Evolutionary conservation across 1,284 basidiomycete species (phyloP).

Genomic region (Ganoderma meredithae): DNA sequence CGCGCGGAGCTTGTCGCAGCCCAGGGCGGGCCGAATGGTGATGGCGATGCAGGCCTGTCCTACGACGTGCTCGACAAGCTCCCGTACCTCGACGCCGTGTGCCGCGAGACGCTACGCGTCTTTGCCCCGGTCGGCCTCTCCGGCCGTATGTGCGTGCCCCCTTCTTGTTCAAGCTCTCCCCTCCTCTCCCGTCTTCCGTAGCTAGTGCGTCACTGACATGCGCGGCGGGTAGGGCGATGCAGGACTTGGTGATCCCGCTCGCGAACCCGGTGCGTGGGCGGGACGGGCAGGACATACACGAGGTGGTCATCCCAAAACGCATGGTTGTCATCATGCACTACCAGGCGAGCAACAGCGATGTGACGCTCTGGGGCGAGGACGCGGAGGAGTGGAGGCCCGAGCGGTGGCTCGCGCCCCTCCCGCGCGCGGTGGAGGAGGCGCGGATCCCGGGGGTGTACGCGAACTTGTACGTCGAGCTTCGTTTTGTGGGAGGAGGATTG

Average conservation of each 20-base stretch:
- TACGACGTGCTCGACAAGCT: constrained; percentile 36
- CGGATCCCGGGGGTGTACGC: constrained; percentile 13
- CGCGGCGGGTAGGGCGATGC: not conserved
- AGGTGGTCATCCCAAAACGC: constrained; percentile 3
- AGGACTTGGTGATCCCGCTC: constrained; percentile 11
- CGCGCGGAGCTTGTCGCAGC: constrained; percentile 5
- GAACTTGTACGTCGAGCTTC: not conserved
- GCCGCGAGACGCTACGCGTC: constrained; percentile 43
- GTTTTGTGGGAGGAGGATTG: not conserved
- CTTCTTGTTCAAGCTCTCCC: too few species aligned
- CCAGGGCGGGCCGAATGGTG: constrained; percentile 35
- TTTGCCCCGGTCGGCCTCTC: constrained; percentile 46
- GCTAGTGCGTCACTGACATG: not conserved
- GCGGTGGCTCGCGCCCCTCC: constrained; percentile 15
- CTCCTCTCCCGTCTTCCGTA: not conserved
- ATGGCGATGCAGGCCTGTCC: constrained; percentile 2
- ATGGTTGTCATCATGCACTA: constrained; percentile 3
- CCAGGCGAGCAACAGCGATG: constrained; percentile 7
- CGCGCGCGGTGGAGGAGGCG: constrained; percentile 7
- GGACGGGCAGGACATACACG: constrained; percentile 4
- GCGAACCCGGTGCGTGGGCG: constrained; percentile 4
- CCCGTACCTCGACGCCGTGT: constrained; percentile 59
- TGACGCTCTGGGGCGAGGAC: constrained; percentile 9
- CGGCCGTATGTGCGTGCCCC: constrained; percentile 3
- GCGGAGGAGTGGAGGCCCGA: constrained; percentile 15